Percentiles rank a stretch among this genome's conserved stretches.
Evolutionary conservation across 805 yeast genomes (phyloP).

Genomic region (Hemisphaericaspora nanyangensis): DNA sequence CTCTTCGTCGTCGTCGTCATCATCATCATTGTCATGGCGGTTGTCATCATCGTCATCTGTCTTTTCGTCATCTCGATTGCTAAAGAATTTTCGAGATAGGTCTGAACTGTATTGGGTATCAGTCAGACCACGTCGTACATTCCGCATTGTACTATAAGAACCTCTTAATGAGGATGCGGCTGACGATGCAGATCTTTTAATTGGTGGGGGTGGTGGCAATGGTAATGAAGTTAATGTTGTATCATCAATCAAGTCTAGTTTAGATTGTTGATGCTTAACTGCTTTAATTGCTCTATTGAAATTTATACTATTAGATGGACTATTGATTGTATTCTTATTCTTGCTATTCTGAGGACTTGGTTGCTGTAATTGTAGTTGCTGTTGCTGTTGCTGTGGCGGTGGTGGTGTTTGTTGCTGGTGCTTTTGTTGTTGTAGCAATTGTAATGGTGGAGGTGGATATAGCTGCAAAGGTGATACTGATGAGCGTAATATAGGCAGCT

Average conservation of each 20-base stretch:
- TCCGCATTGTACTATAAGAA: background rate
- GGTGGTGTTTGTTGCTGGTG: background rate
- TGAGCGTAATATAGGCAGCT: background rate
- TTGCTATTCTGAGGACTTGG: no score
- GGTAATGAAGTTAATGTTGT: conserved; percentile 49
- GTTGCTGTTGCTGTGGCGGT: background rate
- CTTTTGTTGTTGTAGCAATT: background rate
- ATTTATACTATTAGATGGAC: no score
- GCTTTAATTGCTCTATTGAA: background rate
- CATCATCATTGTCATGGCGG: background rate
- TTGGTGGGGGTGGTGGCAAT: conserved; percentile 44
- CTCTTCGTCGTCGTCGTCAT: conserved; percentile 5
- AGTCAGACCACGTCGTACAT: background rate
- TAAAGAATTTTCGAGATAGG: background rate
- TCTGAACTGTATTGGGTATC: no score
- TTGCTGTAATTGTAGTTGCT: background rate
- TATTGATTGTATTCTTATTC: no score
- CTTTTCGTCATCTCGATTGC: background rate
- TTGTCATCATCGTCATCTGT: background rate
- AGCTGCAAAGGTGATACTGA: background rate
- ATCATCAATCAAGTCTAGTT: conserved; percentile 46
- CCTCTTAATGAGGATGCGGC: background rate
- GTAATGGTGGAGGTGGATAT: background rate
- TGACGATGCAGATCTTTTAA: conserved; percentile 2
- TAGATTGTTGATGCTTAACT: conserved; percentile 33